A percentile compares a stretch with the other conserved stretches of the same genome.
phyloP scores from a whole-genome alignment of 257 asterid species.

The Plantago major region DNA sequence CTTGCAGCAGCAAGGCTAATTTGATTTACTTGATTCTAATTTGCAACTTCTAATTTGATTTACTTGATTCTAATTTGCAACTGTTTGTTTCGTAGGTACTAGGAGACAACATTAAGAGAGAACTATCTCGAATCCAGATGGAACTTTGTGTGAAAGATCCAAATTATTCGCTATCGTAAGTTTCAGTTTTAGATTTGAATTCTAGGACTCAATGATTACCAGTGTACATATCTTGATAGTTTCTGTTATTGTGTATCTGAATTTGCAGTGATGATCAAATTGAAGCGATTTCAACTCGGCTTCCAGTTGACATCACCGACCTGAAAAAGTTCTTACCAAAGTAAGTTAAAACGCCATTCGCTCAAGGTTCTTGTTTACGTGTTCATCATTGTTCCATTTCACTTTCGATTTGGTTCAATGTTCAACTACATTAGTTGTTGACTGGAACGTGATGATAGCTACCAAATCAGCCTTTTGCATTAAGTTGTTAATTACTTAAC shows the following conservation, averaged over 20 bases:
- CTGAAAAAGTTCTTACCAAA: constrained; percentile 48
- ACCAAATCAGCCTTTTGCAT: no score
- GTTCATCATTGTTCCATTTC: no score
- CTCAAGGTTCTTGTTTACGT: no score
- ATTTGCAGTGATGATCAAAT: constrained; percentile 57
- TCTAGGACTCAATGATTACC: no score
- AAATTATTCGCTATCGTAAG: constrained; percentile 55
- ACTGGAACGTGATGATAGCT: no score
- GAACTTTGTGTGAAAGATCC: constrained; percentile 37
- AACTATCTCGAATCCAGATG: constrained; percentile 42
- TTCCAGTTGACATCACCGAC: constrained; percentile 73
- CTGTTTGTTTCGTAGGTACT: constrained; percentile 39
- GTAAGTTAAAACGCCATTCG: constrained; percentile 30
- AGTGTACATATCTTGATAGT: not conserved
- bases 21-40: not conserved
- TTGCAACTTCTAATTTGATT: not conserved
- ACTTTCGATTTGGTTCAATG: no score
- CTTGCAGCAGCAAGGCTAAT: not conserved
- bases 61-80: not conserved
- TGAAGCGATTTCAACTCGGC: constrained; percentile 74
- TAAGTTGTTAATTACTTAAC: not conserved
- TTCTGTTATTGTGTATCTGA: not conserved
- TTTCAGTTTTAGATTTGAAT: not conserved
- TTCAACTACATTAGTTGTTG: no score
- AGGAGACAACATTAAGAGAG: constrained; percentile 64